phyloP scores from a whole-genome alignment of 106 monocot genomes.

The Allium fistulosum region DNA sequence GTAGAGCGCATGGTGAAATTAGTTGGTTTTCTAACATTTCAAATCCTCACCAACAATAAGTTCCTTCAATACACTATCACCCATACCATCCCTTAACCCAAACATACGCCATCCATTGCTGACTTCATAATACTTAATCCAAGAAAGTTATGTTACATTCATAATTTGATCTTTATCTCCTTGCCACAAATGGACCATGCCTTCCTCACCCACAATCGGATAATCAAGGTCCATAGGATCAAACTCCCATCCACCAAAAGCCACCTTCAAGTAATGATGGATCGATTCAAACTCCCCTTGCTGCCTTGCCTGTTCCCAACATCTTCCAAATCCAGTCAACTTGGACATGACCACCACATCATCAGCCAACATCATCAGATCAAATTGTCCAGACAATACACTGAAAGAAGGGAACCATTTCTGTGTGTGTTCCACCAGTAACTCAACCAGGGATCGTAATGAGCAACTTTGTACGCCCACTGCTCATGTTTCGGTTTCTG shows the following conservation, averaged over 20 bases:
- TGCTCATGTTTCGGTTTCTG: constrained; percentile 29
- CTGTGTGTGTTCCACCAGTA: constrained; percentile 83
- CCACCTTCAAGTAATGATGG: constrained; percentile 45
- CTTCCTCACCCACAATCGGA: constrained; percentile 38
- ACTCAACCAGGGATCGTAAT: constrained; percentile 48
- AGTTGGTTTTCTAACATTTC: too few relatives aligned
- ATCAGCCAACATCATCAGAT: constrained; percentile 8
- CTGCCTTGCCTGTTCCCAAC: constrained; percentile 28
- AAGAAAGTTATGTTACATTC: constrained; percentile 29
- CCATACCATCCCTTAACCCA: constrained; percentile 32
- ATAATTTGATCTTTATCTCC: constrained; percentile 35
- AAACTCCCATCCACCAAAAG: constrained; percentile 47
- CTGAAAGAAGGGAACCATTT: constrained; percentile 52
- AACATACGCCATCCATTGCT: constrained; percentile 44
- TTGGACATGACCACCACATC: constrained; percentile 31
- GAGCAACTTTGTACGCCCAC: constrained; percentile 53
- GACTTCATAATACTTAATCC: constrained; percentile 61
- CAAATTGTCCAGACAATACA: constrained; percentile 16
- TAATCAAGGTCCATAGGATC: constrained; percentile 43
- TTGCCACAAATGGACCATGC: constrained; percentile 56
- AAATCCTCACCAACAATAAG: constrained; percentile 24
- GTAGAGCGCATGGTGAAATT: too few relatives aligned
- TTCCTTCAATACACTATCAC: constrained; percentile 36
- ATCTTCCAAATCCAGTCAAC: constrained; percentile 1
- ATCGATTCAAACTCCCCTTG: constrained; percentile 43